A percentile compares a stretch with the other conserved stretches of the same genome.
phyloP scores from a whole-genome alignment of 495 filamentous ascomycete species.

The Penicillium daleae region DNA sequence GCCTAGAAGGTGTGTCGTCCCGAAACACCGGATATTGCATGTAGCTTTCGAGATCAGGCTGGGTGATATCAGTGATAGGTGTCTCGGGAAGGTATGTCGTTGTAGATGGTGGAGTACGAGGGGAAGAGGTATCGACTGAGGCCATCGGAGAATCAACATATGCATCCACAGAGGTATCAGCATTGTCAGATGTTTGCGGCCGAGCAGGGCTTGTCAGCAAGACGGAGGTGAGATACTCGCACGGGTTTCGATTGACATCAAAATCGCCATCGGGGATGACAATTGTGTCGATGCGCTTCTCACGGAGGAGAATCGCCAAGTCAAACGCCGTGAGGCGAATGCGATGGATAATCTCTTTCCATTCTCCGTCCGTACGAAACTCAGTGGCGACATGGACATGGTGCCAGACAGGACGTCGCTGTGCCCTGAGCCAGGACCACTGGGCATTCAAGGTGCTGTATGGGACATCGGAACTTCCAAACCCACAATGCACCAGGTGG shows the following conservation, averaged over 20 bases:
- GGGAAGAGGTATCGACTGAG: not conserved
- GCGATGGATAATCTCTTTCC: slow-evolving; percentile 20
- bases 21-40: not conserved
- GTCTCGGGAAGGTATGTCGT: not conserved
- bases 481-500: slow-evolving; percentile 26
- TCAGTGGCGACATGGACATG: slow-evolving; percentile 28
- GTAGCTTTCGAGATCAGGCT: not conserved
- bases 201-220: not conserved
- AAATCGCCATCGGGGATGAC: not conserved
- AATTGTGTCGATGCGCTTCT: slow-evolving; percentile 10
- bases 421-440: slow-evolving; percentile 27
- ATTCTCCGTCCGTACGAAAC: slow-evolving; percentile 25
- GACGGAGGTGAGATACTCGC: not conserved
- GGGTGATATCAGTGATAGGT: not conserved
- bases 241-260: not conserved
- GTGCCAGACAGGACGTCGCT: slow-evolving; percentile 24
- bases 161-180: no score
- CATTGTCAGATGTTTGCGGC: no score
- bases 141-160: not conserved
- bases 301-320: slow-evolving; percentile 15
- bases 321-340: slow-evolving; percentile 24
- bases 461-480: slow-evolving; percentile 12
- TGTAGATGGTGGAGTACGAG: not conserved
- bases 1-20: not conserved
- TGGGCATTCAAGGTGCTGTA: slow-evolving; percentile 22